Percentiles rank a stretch among this genome's conserved stretches.
Conservation (phyloP, 1,139 yeast species). For the Torulaspora pretoriensis region DNA sequence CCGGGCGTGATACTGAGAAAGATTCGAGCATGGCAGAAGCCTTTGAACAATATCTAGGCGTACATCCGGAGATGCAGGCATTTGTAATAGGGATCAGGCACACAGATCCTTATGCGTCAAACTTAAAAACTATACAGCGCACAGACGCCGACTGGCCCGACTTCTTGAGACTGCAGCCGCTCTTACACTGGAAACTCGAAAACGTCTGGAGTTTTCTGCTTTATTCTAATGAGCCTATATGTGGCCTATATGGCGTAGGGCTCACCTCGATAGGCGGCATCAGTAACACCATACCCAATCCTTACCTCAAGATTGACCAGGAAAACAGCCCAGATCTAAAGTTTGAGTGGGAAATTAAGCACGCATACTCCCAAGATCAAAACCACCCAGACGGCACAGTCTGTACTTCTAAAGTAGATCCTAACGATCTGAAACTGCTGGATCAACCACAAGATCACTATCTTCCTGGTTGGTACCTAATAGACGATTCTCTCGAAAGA, state of each 20-base stretch:
- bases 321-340: conserved; percentile 5
- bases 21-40: conserved; percentile 31
- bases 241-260: conserved; percentile 33
- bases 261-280: conserved; percentile 36
- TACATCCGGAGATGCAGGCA: conserved; percentile 30
- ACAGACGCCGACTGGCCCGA: conserved; percentile 37
- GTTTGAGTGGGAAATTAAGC: conserved; percentile 31
- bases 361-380: conserved; percentile 16
- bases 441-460: conserved; percentile 14
- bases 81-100: conserved; percentile 35
- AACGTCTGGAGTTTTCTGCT: conserved; percentile 36
- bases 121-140: conserved; percentile 29
- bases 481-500: conserved; percentile 33
- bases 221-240: conserved; percentile 35
- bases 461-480: conserved; percentile 37
- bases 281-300: conserved; percentile 33
- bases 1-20: conserved; percentile 18
- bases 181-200: conserved; percentile 35
- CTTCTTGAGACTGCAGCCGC: conserved; percentile 36
- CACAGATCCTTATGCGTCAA: conserved; percentile 35
- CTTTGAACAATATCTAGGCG: conserved; percentile 25
- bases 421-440: conserved; percentile 12
- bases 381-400: conserved; percentile 2
- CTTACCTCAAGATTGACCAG: conserved; percentile 18
- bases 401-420: conserved; percentile 13